Percentiles rank a stretch among this genome's conserved stretches.
Conservation (phyloP, 2,329 filamentous ascomycete species). For the Botrytis tulipae region DNA sequence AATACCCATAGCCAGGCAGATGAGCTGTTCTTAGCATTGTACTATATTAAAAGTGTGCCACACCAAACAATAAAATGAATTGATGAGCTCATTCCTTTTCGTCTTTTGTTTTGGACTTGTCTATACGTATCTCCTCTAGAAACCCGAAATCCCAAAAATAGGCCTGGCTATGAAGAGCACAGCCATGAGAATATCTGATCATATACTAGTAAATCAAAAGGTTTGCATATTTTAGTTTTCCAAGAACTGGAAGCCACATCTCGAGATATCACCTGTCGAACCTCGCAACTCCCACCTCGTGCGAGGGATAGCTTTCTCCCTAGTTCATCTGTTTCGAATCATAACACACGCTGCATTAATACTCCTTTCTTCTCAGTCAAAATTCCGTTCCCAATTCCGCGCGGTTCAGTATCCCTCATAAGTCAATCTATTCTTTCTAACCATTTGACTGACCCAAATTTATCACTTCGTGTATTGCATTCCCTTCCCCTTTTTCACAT, state of each 20-base stretch:
- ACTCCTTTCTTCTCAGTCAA: background rate
- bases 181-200: background rate
- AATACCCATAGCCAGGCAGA: slow-evolving; percentile 9
- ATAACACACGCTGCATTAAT: background rate
- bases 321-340: background rate
- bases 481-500: background rate
- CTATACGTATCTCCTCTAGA: background rate
- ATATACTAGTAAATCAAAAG: background rate
- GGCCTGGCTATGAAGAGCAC: background rate
- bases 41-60: background rate
- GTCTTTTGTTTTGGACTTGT: background rate
- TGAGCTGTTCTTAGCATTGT: background rate
- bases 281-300: background rate
- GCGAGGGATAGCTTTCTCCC: background rate
- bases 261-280: background rate
- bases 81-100: background rate
- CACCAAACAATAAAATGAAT: background rate
- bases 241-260: background rate
- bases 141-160: background rate
- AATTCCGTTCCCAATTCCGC: background rate
- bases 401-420: background rate
- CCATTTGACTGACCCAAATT: background rate
- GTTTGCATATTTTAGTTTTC: background rate
- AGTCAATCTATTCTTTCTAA: background rate
- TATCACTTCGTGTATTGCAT: background rate